Percentiles rank a stretch among this genome's conserved stretches.
Evolutionary conservation across 2,329 filamentous ascomycete species (phyloP).

Genomic region (Kalaharituber pfeilii): DNA sequence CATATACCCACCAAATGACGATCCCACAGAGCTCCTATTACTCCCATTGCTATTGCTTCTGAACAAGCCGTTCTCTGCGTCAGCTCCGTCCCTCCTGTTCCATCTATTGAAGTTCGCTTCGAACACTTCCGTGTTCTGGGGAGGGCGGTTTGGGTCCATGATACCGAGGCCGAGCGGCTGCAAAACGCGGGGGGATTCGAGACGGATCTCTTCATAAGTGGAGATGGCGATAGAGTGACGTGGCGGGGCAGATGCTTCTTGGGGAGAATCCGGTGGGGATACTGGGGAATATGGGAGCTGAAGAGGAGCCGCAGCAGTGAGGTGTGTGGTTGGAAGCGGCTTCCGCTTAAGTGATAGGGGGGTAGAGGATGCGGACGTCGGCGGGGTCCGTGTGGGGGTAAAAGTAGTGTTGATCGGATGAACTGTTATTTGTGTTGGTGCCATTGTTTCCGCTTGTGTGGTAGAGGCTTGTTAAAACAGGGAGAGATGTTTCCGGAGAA

Average conservation of each 20-base stretch:
- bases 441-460: too few relatives aligned
- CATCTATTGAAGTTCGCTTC: background rate
- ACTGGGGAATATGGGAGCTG: too few relatives aligned
- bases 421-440: too few relatives aligned
- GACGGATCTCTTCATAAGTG: background rate
- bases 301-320: too few relatives aligned
- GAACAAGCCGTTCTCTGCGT: background rate
- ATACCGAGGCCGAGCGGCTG: background rate
- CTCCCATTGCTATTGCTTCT: background rate
- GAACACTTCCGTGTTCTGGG: background rate
- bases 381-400: too few relatives aligned
- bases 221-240: too few relatives aligned
- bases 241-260: background rate
- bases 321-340: too few relatives aligned
- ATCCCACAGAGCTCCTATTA: background rate
- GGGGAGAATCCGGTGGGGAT: background rate
- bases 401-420: too few relatives aligned
- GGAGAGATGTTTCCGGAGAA: too few relatives aligned
- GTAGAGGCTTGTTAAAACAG: too few relatives aligned
- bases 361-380: too few relatives aligned
- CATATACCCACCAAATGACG: background rate
- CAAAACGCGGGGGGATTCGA: background rate
- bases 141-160: background rate
- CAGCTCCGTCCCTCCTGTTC: background rate
- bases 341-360: too few relatives aligned